Evolutionary conservation across 129 eudicot species (phyloP), one percentile per base, ranked within the genome.

Genomic region (Chrysanthemum seticuspe): DNA sequence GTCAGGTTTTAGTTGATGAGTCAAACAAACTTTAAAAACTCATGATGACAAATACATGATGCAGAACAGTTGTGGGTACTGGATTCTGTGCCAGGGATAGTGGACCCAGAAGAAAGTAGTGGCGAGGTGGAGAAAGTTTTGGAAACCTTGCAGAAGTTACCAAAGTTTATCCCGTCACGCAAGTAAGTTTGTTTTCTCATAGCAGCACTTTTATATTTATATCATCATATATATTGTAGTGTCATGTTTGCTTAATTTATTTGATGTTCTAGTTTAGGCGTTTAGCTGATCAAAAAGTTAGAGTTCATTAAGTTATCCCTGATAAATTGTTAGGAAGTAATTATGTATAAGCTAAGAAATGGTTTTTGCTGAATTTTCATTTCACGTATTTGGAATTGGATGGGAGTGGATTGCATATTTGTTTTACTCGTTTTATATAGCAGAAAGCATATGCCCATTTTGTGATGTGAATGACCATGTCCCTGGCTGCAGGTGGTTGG

Each of bases 61-160:
- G 98, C 96, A 86, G 92, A 84, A 77, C 98, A 94, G 98, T 76
- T 94, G 68, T 95, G 99, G 99, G 85, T 95, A 62, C 81, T 95
- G 77, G 99, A 95, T 78, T 95, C 99, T 44, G 96, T 94, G 50
- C 96, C 99, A 74, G 99, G 99, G 56, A 80, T 65, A 74, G 89
- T 90, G 72, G 79, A 78, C 55, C 85, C 83, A 31, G 86, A 88
- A 60, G 78, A 79, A 14, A 78, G 87, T 70, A 81, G 81, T 60
- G 96, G 99, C 62, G 99, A 90, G 74, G 97, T 90, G 72, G 99
- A 95, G 87, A 87, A 85, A 87, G 96, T 95, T 74, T 64, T 95
- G 85, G 77, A 88, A 77, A 90, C 96, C 12, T 85, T 95, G 87
- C 96, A 83, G 86, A 83, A 82, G 72, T 81, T 95, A 60, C 97